phyloP scores from a whole-genome alignment of 164 flowering plant genomes.

The Dillenia suffruticosa region DNA sequence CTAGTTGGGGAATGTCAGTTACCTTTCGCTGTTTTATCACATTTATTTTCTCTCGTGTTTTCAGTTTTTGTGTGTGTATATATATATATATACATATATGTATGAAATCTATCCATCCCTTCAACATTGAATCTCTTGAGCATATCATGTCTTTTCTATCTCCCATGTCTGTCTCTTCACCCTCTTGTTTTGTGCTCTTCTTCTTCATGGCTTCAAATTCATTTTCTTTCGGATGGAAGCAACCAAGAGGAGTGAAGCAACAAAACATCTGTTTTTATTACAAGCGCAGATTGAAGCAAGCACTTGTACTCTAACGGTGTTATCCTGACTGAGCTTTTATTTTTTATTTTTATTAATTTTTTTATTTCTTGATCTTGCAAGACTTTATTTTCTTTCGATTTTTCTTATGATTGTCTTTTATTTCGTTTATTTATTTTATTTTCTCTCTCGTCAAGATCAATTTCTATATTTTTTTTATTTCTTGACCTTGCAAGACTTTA shows the following conservation, averaged over 20 bases:
- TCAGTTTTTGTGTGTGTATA: too few relatives aligned
- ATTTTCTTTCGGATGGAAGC: neutral
- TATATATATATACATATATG: neutral
- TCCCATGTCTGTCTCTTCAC: slow-evolving; percentile 4
- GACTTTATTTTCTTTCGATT: neutral
- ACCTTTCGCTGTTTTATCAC: slow-evolving; percentile 9
- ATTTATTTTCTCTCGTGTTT: neutral
- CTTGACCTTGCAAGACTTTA: slow-evolving; percentile 68
- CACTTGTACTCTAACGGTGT: slow-evolving; percentile 9
- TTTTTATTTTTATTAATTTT: slow-evolving; percentile 6
- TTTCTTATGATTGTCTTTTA: neutral
- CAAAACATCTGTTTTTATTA: too few relatives aligned
- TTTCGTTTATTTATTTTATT: too few relatives aligned
- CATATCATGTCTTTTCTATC: neutral
- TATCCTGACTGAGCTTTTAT: slow-evolving; percentile 28
- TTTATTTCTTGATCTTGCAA: neutral
- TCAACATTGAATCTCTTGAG: slow-evolving; percentile 1
- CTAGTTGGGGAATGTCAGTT: slow-evolving; percentile 21
- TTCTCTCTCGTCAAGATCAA: neutral
- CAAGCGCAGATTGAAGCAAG: too few relatives aligned
- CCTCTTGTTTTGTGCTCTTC: neutral
- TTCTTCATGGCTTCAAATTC: neutral
- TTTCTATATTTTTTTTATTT: slow-evolving; percentile 24
- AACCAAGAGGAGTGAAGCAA: neutral
- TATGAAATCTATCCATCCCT: slow-evolving; percentile 14